Percentiles rank a stretch among this genome's conserved stretches.
Conservation (phyloP, 2,329 filamentous ascomycete species). For the Pseudocercospora fijiensis region DNA sequence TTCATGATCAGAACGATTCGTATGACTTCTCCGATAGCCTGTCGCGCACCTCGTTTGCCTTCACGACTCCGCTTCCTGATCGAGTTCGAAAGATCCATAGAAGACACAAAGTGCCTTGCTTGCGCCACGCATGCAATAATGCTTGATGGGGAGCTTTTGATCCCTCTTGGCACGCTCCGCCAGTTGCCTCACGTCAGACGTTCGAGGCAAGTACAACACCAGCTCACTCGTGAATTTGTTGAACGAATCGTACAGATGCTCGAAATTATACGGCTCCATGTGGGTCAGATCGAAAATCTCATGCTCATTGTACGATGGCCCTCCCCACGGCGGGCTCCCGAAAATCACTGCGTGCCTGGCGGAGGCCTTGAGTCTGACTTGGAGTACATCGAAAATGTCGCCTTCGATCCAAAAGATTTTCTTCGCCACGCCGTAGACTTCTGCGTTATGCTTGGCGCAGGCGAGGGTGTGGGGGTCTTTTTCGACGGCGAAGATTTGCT, state of each 20-base stretch:
- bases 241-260: slow-evolving; percentile 63
- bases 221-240: slow-evolving; percentile 52
- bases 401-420: slow-evolving; percentile 83
- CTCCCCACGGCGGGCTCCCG: slow-evolving; percentile 72
- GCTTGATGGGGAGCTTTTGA: slow-evolving; percentile 69
- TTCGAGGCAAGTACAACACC: slow-evolving; percentile 81
- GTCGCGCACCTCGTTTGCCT: background rate
- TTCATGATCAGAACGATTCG: background rate
- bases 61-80: background rate
- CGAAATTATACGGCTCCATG: slow-evolving; percentile 84
- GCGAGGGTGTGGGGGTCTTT: slow-evolving; percentile 74
- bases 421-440: slow-evolving; percentile 74
- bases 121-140: slow-evolving; percentile 88
- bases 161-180: slow-evolving; percentile 47
- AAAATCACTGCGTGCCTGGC: slow-evolving; percentile 61
- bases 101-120: slow-evolving; percentile 72
- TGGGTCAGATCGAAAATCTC: slow-evolving; percentile 77
- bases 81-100: slow-evolving; percentile 52
- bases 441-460: slow-evolving; percentile 90
- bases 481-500: slow-evolving; percentile 84
- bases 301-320: slow-evolving; percentile 62
- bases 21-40: background rate
- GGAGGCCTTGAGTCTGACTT: slow-evolving; percentile 51
- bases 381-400: slow-evolving; percentile 77
- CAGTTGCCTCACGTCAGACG: slow-evolving; percentile 77